A percentile compares a stretch with the other conserved stretches of the same genome.
phyloP scores from a whole-genome alignment of 73 alveolate species.

The Tetrahymena thermophila region DNA sequence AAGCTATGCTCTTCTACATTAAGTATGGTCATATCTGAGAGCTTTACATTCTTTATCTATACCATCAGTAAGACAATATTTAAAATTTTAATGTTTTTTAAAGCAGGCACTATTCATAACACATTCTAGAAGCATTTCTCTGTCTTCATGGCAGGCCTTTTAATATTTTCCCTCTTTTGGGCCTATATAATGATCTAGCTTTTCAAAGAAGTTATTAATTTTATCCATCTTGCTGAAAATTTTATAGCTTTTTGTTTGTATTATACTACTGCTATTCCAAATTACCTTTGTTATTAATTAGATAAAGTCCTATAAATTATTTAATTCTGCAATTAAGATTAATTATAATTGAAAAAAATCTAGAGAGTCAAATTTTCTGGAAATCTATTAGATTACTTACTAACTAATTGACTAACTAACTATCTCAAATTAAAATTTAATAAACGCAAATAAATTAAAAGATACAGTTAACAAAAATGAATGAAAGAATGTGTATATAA shows the following conservation, averaged over 20 bases:
- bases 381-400: not conserved
- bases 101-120: constrained; percentile 34
- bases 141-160: constrained; percentile 32
- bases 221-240: not conserved
- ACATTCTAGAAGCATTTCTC: constrained; percentile 41
- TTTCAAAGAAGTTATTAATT: constrained; percentile 12
- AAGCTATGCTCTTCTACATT: constrained; percentile 38
- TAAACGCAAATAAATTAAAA: no score
- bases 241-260: not conserved
- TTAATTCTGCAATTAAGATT: not conserved
- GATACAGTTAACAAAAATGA: no score
- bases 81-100: constrained; percentile 23
- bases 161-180: constrained; percentile 18
- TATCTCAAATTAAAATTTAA: no score
- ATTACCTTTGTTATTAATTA: not conserved
- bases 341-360: not conserved
- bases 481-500: no score
- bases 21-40: constrained; percentile 29
- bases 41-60: constrained; percentile 42
- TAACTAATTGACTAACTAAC: not conserved
- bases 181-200: constrained; percentile 19
- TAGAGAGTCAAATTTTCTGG: not conserved
- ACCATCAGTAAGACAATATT: constrained; percentile 26
- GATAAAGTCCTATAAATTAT: not conserved
- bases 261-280: not conserved